These are phyloP conservation scores for Sistotremastrum niveocremeum DNA, from an alignment of 768 basidiomycete genomes.

Conservation along the genomic window DNA sequence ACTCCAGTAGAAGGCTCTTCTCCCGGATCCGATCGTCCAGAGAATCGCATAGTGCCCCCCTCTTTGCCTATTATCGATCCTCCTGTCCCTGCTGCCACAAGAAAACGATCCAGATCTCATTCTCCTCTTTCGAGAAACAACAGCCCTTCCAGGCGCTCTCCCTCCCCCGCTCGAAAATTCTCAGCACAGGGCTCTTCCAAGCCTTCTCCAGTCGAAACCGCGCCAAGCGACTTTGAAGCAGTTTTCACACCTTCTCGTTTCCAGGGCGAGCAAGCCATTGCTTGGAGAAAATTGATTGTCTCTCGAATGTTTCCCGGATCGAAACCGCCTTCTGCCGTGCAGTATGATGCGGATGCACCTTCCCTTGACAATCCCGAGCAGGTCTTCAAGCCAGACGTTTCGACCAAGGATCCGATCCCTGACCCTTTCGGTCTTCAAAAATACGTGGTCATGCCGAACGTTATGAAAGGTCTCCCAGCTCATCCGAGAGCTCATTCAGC, in stretches of 20 bases:
- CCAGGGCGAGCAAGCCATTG: slow-evolving; percentile 31
- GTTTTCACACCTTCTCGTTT: slow-evolving; percentile 22
- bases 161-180: slow-evolving; percentile 15
- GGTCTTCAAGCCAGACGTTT: neutral
- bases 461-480: slow-evolving; percentile 4
- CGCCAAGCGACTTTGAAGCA: slow-evolving; percentile 6
- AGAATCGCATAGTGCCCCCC: slow-evolving; percentile 1
- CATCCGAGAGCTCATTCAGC: slow-evolving; percentile 6
- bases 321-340: slow-evolving; percentile 8
- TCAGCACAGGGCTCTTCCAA: neutral
- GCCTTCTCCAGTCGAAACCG: slow-evolving; percentile 11
- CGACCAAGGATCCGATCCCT: slow-evolving; percentile 9
- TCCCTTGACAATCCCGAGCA: slow-evolving; percentile 2
- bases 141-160: neutral
- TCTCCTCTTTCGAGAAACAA: neutral
- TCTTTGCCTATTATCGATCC: slow-evolving; percentile 14
- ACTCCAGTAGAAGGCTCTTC: slow-evolving; percentile 1
- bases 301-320: slow-evolving; percentile 50
- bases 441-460: neutral
- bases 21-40: neutral
- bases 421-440: slow-evolving; percentile 12
- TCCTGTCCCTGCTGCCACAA: slow-evolving; percentile 8
- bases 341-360: neutral
- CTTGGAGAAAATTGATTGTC: slow-evolving; percentile 40
- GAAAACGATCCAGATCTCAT: slow-evolving; percentile 1